Base-by-base conservation (phyloP, 441 rosid species). In the Adansonia grandidieri region DNA sequence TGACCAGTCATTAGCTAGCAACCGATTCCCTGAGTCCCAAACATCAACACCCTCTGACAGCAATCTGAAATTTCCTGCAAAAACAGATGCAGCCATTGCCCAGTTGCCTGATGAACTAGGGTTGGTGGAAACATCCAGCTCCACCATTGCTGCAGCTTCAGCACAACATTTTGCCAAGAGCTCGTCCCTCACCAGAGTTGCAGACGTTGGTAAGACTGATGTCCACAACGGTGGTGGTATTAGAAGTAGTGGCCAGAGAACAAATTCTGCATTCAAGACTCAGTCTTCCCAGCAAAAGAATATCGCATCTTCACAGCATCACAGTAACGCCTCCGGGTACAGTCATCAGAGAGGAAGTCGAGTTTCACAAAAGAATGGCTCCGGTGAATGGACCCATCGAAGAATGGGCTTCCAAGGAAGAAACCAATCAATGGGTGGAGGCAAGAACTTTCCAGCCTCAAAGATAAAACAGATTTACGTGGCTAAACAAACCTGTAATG, bases 391-490 rank as follows among this genome's bases (percentile, higher is more conserved):
- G 92, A 78, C 95, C 42, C 91, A 92, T 60, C 88, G 90, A 1
- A 90, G 97, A 77, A 81, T 82, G 28, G 88, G 92, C 9, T 96
- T 83, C 86, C 96, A 91, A 75, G 94, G 92, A 61, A 87, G 96
- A 85, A 92, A 88, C 76, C 95, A 87, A 80, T 77, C 91, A n/a
- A 72, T 83, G 62, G 84, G 86, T 48, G 80, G 88, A 45, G 98
- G 93, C 45, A 96, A 87, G 86, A 86, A 86, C 77, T 91, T 87
- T 68, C 82, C 83, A 22, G 63, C 92, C 77, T 84, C 90, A 60
- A 94, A 91, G 86, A 87, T 87, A 84, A 96, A 91, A 85, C 99
- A 96, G 87, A 91, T 96, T 14, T 96, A 96, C 81, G 99, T 96
- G 78, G 99, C 97, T 67, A 96, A 96, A 79, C 99, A 94, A 89